These are phyloP conservation scores for Pythium brachiatum DNA, from an alignment of 352 stramenopile species.

Conservation along the genomic window DNA sequence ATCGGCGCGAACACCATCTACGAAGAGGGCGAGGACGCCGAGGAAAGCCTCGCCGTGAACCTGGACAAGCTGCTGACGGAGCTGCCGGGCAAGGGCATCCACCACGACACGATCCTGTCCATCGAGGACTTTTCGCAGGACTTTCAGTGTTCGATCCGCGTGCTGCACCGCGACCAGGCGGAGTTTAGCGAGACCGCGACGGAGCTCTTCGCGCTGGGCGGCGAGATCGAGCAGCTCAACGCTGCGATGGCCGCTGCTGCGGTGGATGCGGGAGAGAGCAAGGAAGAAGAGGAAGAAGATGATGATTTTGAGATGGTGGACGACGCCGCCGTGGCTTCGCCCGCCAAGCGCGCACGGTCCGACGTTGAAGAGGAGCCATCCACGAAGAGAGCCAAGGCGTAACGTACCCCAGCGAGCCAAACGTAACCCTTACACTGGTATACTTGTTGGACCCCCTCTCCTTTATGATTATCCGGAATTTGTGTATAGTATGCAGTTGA, in stretches of 20 bases:
- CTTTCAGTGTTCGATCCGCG: constrained; percentile 81
- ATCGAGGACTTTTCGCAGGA: constrained; percentile 97
- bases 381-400: constrained; percentile 16
- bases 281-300: constrained; percentile 35
- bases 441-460: constrained; percentile 1
- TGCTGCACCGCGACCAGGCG: constrained; percentile 63
- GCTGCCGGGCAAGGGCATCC: constrained; percentile 91
- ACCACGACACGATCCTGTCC: constrained; percentile 89
- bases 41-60: constrained; percentile 81
- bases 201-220: constrained; percentile 75
- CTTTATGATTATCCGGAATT: not conserved
- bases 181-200: constrained; percentile 67
- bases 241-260: constrained; percentile 17
- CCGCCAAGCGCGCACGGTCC: constrained; percentile 8
- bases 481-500: not conserved
- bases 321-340: not conserved
- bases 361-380: constrained; percentile 16
- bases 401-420: not conserved
- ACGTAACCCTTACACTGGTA: constrained; percentile 6
- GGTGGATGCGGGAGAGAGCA: constrained; percentile 28
- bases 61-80: constrained; percentile 85
- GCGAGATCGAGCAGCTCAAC: constrained; percentile 60
- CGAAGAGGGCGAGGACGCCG: constrained; percentile 93
- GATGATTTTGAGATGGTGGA: constrained; percentile 41
- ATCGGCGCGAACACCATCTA: constrained; percentile 90